Base-by-base conservation (phyloP, 164 flowering plant genomes). In the Brasenia schreberi region DNA sequence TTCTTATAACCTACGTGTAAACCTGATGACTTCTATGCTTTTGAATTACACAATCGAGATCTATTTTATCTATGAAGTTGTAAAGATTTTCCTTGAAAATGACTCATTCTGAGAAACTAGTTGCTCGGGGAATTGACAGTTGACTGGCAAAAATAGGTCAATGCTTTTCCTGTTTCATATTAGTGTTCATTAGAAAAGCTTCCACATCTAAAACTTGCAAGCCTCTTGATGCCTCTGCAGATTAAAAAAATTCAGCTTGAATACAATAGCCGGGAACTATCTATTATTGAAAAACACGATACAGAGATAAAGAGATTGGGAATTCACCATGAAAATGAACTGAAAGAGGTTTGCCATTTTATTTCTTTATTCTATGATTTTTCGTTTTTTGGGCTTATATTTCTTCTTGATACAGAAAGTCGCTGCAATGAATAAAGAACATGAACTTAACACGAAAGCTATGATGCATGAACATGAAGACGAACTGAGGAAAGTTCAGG, bases 381-480 rank as follows among this genome's bases (percentile, higher is more conserved):
- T 60, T 60, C 19, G 11, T 17, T 3, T 18, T 7, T 9, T 19
- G 7, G n/a, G 27, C 4, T 18, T 18, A 60, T 60, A n/a, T 17
- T 60, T 60, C 63, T 60, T 60, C n/a, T 60, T 17, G n/a, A 52
- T 70, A 7, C 63, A 93, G 98, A 91, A 80, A 78, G 76, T 73
- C 17, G 70, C 19, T 59, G 43, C 49, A 64, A 75, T 91, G 43
- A 81, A 78, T 77, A 81, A 79, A 72, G 95, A 94, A 53, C 88
- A 86, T 73, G 97, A 94, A 70, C 82, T 70, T 75, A 86, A 89
- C 75, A 64, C 87, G 60, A 83, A 74, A 79, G 82, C 82, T 70
- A 67, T 89, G 78, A 82, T 69, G 76, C 68, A 69, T 73, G 83
- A 91, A 78, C 86, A 79, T 77, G 95, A 85, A 74, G 97, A 91